Base-by-base conservation (phyloP, 768 basidiomycete species). In the Lanmaoa pseudosensibilis region DNA sequence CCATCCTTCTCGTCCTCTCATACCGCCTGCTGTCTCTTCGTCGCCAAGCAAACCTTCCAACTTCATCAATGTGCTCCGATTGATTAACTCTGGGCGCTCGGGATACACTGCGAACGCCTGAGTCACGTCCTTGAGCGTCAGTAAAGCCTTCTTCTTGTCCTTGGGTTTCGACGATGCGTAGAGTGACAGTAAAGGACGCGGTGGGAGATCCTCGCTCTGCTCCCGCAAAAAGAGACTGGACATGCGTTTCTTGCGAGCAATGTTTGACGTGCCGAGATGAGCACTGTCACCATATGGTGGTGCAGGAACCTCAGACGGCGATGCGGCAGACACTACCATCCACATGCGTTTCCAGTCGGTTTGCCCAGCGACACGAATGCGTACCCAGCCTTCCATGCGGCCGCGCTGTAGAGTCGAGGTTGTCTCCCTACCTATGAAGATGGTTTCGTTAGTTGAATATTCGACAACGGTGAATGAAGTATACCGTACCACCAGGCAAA, bases 31-130 rank as follows among this genome's bases (percentile, higher is more conserved):
- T 12, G 89, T 84, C 27, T 84, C 79, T 66, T 95, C 90, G 32
- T 88, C 86, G 2, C 89, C 88, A 52, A 97, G 81, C 25, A 80
- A 74, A 11, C 93, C 96, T 68, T 98, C 94, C 7, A 98, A 68
- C 70, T 98, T 98, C 76, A 98, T 87, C 61, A 99, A 74, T 1
- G 92, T 94, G 60, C 93, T 94, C 64, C 85, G 79, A 59, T 81
- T 87, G 73, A 98, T 94, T 61, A 97, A 75, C 62, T 94, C 92
- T 11, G 92, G 91, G n/a, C 92, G 83, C 69, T 98, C 96, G 2
- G 96, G 96, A 69, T 94, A 99, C 10, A 99, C 92, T 3, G 92
- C 92, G 67, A 94, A 97, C 18, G 88, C 92, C 73, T 97, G 92
- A 1, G 87, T 83, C 50, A 94, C 78, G 40, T 83, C 74, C 33